phyloP scores from a whole-genome alignment of 129 eudicot species.

The Flaveria brownii region DNA sequence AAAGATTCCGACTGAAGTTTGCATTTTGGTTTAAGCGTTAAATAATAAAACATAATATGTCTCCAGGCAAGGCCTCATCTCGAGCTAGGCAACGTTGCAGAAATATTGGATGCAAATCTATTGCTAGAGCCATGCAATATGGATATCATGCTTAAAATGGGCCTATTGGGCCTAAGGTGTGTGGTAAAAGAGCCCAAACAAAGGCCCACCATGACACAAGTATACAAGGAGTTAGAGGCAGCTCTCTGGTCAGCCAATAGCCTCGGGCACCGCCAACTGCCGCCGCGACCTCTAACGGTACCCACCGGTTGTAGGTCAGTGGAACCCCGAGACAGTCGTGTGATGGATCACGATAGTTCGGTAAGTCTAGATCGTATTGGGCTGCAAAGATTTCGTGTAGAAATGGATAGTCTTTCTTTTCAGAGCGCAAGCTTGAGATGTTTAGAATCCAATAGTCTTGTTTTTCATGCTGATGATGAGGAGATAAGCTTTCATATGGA shows the following conservation, averaged over 20 bases:
- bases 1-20: neutral
- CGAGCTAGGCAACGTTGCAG: slow-evolving; percentile 57
- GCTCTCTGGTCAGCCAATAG: slow-evolving; percentile 46
- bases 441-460: slow-evolving; percentile 48
- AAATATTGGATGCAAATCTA: slow-evolving; percentile 68
- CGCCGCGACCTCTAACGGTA: slow-evolving; percentile 5
- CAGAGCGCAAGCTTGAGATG: slow-evolving; percentile 58
- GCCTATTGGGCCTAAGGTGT: slow-evolving; percentile 67
- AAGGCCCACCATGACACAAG: slow-evolving; percentile 83
- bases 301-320: neutral
- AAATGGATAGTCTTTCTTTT: slow-evolving; percentile 57
- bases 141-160: slow-evolving; percentile 76
- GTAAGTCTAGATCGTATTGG: slow-evolving; percentile 58
- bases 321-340: slow-evolving; percentile 19
- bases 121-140: slow-evolving; percentile 67
- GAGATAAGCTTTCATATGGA: slow-evolving; percentile 41
- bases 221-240: slow-evolving; percentile 64
- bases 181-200: slow-evolving; percentile 70
- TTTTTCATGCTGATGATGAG: slow-evolving; percentile 42
- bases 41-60: neutral
- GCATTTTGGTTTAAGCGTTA: too few relatives aligned
- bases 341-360: slow-evolving; percentile 38
- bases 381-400: slow-evolving; percentile 62
- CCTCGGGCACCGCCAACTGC: slow-evolving; percentile 19
- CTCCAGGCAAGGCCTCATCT: slow-evolving; percentile 64